Conservation (phyloP, 1,284 basidiomycete species). For the Pyrrhoderma lamaoense region DNA sequence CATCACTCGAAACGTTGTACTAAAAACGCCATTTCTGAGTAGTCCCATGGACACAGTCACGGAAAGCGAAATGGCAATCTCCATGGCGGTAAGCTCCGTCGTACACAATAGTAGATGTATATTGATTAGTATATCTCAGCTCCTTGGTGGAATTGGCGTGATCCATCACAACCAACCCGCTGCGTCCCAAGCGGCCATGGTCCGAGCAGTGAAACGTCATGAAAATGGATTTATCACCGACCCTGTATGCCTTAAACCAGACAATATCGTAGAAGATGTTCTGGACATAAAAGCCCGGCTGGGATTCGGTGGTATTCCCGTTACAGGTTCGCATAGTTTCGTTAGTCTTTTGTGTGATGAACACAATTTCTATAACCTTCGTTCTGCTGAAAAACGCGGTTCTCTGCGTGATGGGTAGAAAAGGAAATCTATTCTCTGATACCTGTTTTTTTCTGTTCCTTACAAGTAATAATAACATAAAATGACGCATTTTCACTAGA, state of each 20-base stretch:
- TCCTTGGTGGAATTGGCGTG: conserved; percentile 95
- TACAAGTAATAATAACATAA: conserved; percentile 10
- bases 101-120: conserved; percentile 22
- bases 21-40: conserved; percentile 96
- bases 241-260: conserved; percentile 80
- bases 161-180: conserved; percentile 97
- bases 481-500: conserved; percentile 44
- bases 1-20: conserved; percentile 85
- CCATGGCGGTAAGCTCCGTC: conserved; percentile 68
- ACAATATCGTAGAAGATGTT: conserved; percentile 81
- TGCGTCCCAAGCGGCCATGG: conserved; percentile 90
- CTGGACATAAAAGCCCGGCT: conserved; percentile 88
- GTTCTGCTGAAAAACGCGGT: conserved; percentile 41
- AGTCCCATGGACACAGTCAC: conserved; percentile 99
- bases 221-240: conserved; percentile 99
- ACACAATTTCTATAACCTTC: conserved; percentile 54
- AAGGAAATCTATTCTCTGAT: conserved; percentile 10
- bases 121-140: conserved; percentile 35
- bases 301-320: conserved; percentile 96
- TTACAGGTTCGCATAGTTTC: conserved; percentile 68
- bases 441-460: conserved; percentile 4
- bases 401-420: conserved; percentile 20
- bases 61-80: conserved; percentile 95
- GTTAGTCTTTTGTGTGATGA: conserved; percentile 24
- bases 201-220: conserved; percentile 94